These are phyloP conservation scores for Trametes meyenii DNA, from an alignment of 768 basidiomycete species.

Conservation along the genomic window DNA sequence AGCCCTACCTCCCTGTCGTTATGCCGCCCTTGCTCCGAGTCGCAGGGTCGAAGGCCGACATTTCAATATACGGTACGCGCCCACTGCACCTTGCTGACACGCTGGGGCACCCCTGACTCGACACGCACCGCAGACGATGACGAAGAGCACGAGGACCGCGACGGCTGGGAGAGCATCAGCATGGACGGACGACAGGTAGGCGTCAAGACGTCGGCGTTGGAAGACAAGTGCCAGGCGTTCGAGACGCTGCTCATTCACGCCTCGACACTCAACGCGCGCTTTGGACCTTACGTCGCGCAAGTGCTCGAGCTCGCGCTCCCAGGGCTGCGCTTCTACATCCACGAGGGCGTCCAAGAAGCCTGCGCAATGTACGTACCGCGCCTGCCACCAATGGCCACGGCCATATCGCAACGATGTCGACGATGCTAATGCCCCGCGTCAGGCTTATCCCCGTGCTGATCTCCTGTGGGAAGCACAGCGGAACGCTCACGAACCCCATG, in stretches of 20 bases:
- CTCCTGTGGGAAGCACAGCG: conserved; percentile 64
- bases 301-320: conserved; percentile 74
- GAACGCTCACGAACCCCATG: conserved; percentile 68
- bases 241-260: conserved; percentile 85
- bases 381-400: too few relatives aligned
- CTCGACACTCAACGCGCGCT: conserved; percentile 63
- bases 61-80: conserved; percentile 66
- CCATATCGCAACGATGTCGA: neutral
- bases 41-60: conserved; percentile 80
- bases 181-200: conserved; percentile 79
- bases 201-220: conserved; percentile 78
- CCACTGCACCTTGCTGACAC: neutral
- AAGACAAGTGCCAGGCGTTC: conserved; percentile 88
- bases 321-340: conserved; percentile 74
- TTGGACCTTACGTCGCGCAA: conserved; percentile 74
- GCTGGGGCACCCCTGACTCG: neutral
- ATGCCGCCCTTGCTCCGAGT: conserved; percentile 78
- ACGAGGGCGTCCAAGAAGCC: conserved; percentile 83
- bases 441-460: conserved; percentile 77
- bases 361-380: conserved; percentile 60
- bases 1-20: conserved; percentile 82
- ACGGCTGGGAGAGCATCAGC: conserved; percentile 78
- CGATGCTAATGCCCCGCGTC: neutral
- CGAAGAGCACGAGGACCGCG: conserved; percentile 56
- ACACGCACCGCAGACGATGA: conserved; percentile 47